Percentiles rank a stretch among this genome's conserved stretches.
Conservation (phyloP, 1,284 basidiomycete genomes). For the Schizophyllum amplum region DNA sequence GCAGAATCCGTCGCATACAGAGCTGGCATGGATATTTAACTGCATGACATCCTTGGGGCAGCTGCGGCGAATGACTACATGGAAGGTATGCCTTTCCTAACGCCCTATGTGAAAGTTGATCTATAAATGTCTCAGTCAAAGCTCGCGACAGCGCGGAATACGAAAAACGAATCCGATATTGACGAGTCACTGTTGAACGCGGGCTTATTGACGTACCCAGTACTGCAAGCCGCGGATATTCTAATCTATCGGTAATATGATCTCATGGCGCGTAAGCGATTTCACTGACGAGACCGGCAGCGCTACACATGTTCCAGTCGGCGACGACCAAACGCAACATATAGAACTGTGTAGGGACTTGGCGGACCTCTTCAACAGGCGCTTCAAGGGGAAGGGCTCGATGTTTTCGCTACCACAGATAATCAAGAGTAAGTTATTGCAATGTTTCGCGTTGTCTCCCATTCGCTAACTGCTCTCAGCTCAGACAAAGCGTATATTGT, state of each 20-base stretch:
- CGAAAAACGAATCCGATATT: conserved; percentile 66
- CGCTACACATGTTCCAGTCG: conserved; percentile 90
- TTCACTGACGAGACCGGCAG: conserved; percentile 32
- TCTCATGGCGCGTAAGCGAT: background rate
- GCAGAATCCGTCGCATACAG: conserved; percentile 78
- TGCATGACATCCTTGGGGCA: conserved; percentile 82
- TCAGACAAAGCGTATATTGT: conserved; percentile 70
- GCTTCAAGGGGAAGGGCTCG: conserved; percentile 35
- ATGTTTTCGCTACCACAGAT: conserved; percentile 72
- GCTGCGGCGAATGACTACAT: conserved; percentile 88
- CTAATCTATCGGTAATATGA: conserved; percentile 67
- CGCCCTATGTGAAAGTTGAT: background rate
- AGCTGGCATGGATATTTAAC: conserved; percentile 88
- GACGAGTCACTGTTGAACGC: conserved; percentile 78
- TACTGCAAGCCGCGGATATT: conserved; percentile 92
- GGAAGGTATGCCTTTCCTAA: conserved; percentile 61
- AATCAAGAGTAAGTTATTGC: conserved; percentile 59
- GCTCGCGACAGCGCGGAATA: conserved; percentile 67
- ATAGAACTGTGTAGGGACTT: conserved; percentile 83
- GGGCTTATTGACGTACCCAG: conserved; percentile 88
- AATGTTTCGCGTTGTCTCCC: no score
- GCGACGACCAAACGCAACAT: conserved; percentile 94
- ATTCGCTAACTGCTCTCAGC: conserved; percentile 36
- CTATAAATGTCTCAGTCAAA: conserved; percentile 49
- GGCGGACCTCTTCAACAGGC: conserved; percentile 77